A percentile compares a stretch with the other conserved stretches of the same genome.
These are phyloP conservation scores for Epicoccum sorghinum DNA, from an alignment of 2,329 filamentous ascomycete species.

Conservation along the genomic window DNA sequence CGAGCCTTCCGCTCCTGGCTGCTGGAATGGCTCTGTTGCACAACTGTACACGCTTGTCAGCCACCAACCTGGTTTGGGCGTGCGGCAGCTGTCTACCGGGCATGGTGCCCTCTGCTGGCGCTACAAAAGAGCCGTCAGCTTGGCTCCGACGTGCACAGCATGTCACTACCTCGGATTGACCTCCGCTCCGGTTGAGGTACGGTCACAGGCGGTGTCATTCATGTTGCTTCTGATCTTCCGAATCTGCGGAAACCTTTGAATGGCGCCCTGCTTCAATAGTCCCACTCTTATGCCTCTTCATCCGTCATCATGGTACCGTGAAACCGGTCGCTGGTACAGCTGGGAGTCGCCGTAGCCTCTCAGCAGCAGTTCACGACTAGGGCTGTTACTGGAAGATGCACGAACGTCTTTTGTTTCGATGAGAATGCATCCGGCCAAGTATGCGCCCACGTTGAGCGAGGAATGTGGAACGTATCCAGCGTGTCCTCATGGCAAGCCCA, in stretches of 20 bases:
- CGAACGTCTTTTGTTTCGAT: constrained; percentile 7
- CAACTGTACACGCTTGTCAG: constrained; percentile 27
- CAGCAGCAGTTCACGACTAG: not conserved
- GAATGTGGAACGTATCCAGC: constrained; percentile 6
- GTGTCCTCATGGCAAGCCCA: constrained; percentile 11
- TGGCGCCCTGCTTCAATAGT: constrained; percentile 25
- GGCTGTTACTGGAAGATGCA: constrained; percentile 1
- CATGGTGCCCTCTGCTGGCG: constrained; percentile 33
- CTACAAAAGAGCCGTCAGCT: constrained; percentile 31
- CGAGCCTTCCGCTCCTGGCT: constrained; percentile 33
- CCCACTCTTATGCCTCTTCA: constrained; percentile 24
- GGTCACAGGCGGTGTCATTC: constrained; percentile 19
- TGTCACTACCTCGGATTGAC: constrained; percentile 32
- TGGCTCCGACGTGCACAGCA: constrained; percentile 39
- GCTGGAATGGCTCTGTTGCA: constrained; percentile 35
- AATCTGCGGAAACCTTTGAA: constrained; percentile 22
- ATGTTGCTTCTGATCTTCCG: constrained; percentile 27
- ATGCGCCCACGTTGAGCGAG: constrained; percentile 14
- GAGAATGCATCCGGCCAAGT: constrained; percentile 14
- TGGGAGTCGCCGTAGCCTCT: not conserved
- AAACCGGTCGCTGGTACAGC: constrained; percentile 35
- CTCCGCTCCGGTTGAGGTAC: constrained; percentile 22
- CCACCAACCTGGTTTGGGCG: constrained; percentile 43
- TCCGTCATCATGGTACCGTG: constrained; percentile 37
- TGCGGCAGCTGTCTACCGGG: constrained; percentile 42